Evolutionary conservation across 768 basidiomycete genomes (phyloP).

Genomic region (Amylocystis lapponica): DNA sequence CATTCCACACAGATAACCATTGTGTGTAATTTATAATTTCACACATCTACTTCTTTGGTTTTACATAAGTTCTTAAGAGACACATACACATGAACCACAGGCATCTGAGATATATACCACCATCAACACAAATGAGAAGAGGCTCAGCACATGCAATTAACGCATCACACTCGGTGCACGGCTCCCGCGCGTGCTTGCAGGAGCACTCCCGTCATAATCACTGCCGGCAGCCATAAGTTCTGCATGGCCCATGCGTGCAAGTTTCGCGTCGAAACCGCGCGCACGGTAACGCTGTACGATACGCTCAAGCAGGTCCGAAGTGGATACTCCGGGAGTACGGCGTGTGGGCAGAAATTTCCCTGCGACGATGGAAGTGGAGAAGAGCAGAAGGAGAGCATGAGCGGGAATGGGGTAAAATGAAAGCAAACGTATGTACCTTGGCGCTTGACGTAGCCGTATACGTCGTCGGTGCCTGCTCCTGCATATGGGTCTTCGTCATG

Average conservation of each 20-base stretch:
- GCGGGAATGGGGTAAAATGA: neutral
- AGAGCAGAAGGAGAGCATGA: neutral
- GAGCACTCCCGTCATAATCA: constrained; percentile 25
- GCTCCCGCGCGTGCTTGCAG: constrained; percentile 6
- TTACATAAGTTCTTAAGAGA: no score
- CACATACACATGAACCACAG: no score
- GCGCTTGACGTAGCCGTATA: constrained; percentile 76
- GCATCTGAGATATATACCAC: no score
- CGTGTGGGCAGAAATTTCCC: constrained; percentile 95
- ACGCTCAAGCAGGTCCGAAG: constrained; percentile 86
- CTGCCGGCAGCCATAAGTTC: constrained; percentile 60
- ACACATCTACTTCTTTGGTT: no score
- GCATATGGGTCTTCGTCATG: constrained; percentile 93
- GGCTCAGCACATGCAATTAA: no score
- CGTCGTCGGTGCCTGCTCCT: constrained; percentile 75
- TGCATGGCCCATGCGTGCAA: constrained; percentile 79
- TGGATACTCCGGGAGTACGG: constrained; percentile 91
- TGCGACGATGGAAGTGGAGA: constrained; percentile 23
- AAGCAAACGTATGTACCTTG: constrained; percentile 56
- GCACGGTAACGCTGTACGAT: constrained; percentile 85
- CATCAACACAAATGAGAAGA: no score
- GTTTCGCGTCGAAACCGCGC: constrained; percentile 82
- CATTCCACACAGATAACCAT: no score
- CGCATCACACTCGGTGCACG: no score
- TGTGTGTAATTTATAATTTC: no score